Conservation (phyloP, 768 basidiomycete species). For the Leucocoprinus leucothites region DNA sequence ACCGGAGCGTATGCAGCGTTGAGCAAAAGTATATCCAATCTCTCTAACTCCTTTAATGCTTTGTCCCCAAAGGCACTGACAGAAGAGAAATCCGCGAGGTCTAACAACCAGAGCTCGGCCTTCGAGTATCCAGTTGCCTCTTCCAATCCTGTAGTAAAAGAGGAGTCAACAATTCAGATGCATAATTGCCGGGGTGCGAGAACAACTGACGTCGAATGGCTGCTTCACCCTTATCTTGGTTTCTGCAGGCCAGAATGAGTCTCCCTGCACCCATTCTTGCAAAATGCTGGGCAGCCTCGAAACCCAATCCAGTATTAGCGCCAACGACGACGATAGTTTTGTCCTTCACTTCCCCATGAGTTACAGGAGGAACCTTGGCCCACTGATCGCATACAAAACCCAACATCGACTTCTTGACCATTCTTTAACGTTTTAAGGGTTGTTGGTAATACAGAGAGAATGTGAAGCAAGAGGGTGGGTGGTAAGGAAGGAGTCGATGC, state of each 20-base stretch:
- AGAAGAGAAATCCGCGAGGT: conserved; percentile 34
- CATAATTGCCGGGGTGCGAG: neutral
- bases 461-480: neutral
- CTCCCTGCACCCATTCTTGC: conserved; percentile 37
- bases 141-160: conserved; percentile 17
- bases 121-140: conserved; percentile 27
- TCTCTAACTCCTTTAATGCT: conserved; percentile 27
- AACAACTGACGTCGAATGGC: conserved; percentile 31
- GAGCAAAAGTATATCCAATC: conserved; percentile 42
- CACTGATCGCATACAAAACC: conserved; percentile 5
- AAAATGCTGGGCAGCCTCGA: conserved; percentile 44
- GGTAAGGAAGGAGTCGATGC: no score
- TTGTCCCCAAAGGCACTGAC: conserved; percentile 32
- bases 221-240: conserved; percentile 26
- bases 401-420: neutral
- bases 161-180: neutral
- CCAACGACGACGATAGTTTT: conserved; percentile 48
- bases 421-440: neutral
- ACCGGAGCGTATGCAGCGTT: conserved; percentile 32
- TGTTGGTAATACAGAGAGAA: neutral
- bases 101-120: conserved; percentile 36
- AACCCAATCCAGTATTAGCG: conserved; percentile 49
- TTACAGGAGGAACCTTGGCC: conserved; percentile 24
- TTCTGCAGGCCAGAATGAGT: conserved; percentile 36
- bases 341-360: conserved; percentile 33